Base-by-base conservation (phyloP, 805 yeast species). In the Sungouiozyma ichnusensis region DNA sequence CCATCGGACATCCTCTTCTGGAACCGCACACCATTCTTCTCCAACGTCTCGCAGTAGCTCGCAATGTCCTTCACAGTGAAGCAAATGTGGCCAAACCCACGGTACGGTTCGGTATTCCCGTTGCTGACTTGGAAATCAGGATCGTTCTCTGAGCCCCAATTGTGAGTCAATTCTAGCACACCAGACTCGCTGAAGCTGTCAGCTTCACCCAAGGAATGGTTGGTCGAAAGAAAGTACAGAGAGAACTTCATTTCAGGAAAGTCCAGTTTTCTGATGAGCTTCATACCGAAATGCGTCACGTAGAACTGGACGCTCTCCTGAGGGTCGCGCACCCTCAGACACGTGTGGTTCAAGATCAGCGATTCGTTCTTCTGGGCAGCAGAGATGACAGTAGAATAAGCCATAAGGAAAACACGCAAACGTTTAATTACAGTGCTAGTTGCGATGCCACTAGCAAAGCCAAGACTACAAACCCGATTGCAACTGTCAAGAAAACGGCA, bases 11-110 rank as follows among this genome's bases (percentile, higher is more conserved):
- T 68, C 57, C 71, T 84, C 71, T 90, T 92, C 65, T 88, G 76
- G 70, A 90, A 90, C 39, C 64, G 59, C 42, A 82, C 96, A 16
- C 81, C 83, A 37, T 71, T 67, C 1, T 63, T 61, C 48, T 81
- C 74, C 45, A 90, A 68, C 20, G 67, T 60, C 34, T 65, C 64
- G 62, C 90, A 86, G 4, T 79, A 66, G 9, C 59, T 72, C 41
- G 65, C 77, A 44, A 90, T 76, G 64, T 88, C 80, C 51, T 85
- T 85, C 14, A 88, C 95, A 1, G 95, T 72, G 50, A 90, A 66
- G 64, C 96, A 86, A 45, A 87, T 78, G 64, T 90, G 98, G 17
- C 98, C 98, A 57, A 88, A 90, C 0, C 98, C 97, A 50, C 90
- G 74, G 60, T 77, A 69, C 33, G 94, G 90, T 41, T 81, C 86